These are phyloP conservation scores for Marasmius oreades DNA, from an alignment of 1,284 basidiomycete species.

Conservation along the genomic window DNA sequence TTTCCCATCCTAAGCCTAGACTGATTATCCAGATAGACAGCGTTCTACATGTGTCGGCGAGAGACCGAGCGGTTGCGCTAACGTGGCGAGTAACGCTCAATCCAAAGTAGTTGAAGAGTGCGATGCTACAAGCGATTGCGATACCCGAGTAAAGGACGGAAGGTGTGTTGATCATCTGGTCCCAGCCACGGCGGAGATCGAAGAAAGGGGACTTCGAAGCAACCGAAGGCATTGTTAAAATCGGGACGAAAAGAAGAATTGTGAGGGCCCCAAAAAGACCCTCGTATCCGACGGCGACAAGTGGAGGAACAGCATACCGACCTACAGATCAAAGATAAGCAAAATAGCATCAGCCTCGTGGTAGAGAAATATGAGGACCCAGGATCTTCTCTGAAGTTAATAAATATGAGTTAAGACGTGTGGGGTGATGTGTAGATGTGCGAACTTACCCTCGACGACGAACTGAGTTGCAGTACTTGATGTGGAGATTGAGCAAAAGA, in stretches of 20 bases:
- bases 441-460: conserved; percentile 83
- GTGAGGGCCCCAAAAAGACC: conserved; percentile 88
- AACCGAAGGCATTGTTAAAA: conserved; percentile 60
- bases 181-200: conserved; percentile 87
- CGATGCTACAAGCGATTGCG: conserved; percentile 80
- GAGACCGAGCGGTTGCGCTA: conserved; percentile 83
- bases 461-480: conserved; percentile 84
- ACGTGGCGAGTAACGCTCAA: conserved; percentile 89
- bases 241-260: conserved; percentile 70
- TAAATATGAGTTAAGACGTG: background rate
- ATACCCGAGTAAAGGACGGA: conserved; percentile 76
- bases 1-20: conserved; percentile 90
- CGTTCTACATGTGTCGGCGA: conserved; percentile 96
- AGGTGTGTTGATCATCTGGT: conserved; percentile 82
- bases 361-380: conserved; percentile 31
- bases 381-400: conserved; percentile 75
- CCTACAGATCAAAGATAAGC: conserved; percentile 29
- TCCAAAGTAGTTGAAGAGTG: conserved; percentile 97
- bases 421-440: background rate
- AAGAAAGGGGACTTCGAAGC: conserved; percentile 75
- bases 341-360: background rate
- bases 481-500: conserved; percentile 16
- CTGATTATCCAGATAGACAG: conserved; percentile 90
- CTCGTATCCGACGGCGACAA: conserved; percentile 93
- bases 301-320: conserved; percentile 84